Evolutionary conservation across 768 basidiomycete species (phyloP), one percentile per base, ranked within the genome.

Genomic region (Psilocybe cubensis): DNA sequence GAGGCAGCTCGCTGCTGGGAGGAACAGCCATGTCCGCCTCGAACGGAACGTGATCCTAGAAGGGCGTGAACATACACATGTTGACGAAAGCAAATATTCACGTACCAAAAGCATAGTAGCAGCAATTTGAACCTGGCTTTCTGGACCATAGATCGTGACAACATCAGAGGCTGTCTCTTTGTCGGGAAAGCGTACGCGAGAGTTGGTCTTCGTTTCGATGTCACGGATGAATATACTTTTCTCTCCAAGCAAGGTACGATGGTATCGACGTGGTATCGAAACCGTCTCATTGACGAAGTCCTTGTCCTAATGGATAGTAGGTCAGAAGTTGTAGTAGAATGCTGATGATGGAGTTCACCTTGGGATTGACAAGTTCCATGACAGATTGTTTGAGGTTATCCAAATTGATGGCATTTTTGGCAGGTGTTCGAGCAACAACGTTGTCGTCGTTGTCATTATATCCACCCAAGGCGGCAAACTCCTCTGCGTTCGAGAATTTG

Each of bases 391-490:
- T 98, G 65, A 99, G 77, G 69, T 96, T 92, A 64, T 98, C 95
- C 67, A 99, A 74, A 72, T 96, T 96, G 68, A 89, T 88, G 21
- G 93, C 91, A 67, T 99, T 99, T 82, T 99, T 99, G 31, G 94
- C 94, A 6, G 96, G 96, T 2, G 96, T 99, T 49, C 96, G 83
- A n/a, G 96, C 96, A 40, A 99, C 86, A 48, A 99, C 96, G 67
- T 99, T 99, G 75, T 99, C 96, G 68, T 98, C 96, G 70, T 96
- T 97, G 71, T 98, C 95, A 66, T 90, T 87, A 71, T 96, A 96
- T 4, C 96, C 96, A 24, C 96, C 96, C 61, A 96, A 81, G 11
- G 90, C 86, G 33, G 94, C 94, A 72, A 96, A 97, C 71, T 98
- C 96, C 65, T 98, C 96, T 10, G 94, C 94, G 71, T 98, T 98